A percentile compares a stretch with the other conserved stretches of the same genome.
Evolutionary conservation across 2,329 filamentous ascomycete genomes (phyloP).

Genomic region (Dryadomyces sulphureus): DNA sequence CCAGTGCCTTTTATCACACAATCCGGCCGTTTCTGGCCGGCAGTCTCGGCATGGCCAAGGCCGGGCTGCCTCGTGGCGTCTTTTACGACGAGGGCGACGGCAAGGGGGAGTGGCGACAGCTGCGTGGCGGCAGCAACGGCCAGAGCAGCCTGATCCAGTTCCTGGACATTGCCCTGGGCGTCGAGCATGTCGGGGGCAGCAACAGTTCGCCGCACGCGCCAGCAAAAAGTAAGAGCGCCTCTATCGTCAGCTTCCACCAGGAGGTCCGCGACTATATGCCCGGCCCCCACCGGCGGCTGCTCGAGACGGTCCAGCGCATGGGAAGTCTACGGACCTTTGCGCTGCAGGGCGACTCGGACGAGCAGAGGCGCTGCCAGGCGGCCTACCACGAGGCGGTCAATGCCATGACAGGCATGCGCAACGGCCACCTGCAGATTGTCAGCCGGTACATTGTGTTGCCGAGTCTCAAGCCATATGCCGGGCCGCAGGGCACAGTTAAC

Average conservation of each 20-base stretch:
- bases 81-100: slow-evolving; percentile 66
- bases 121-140: slow-evolving; percentile 83
- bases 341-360: slow-evolving; percentile 20
- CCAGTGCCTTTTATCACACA: slow-evolving; percentile 74
- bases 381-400: slow-evolving; percentile 59
- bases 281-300: slow-evolving; percentile 63
- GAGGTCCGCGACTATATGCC: slow-evolving; percentile 89
- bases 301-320: slow-evolving; percentile 53
- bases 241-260: slow-evolving; percentile 25
- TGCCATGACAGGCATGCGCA: slow-evolving; percentile 61
- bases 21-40: slow-evolving; percentile 83
- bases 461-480: slow-evolving; percentile 28
- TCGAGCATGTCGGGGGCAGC: slow-evolving; percentile 50
- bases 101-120: slow-evolving; percentile 54
- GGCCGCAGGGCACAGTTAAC: slow-evolving; percentile 17
- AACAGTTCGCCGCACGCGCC: slow-evolving; percentile 11
- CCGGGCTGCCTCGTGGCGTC: slow-evolving; percentile 69
- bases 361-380: slow-evolving; percentile 22
- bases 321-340: slow-evolving; percentile 64
- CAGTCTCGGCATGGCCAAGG: slow-evolving; percentile 80
- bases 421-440: slow-evolving; percentile 82
- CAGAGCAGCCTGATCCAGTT: slow-evolving; percentile 89
- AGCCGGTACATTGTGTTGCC: slow-evolving; percentile 82
- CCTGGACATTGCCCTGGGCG: slow-evolving; percentile 72
- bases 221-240: neutral